phyloP scores from a whole-genome alignment of 2,329 filamentous ascomycete species.

The Sarocladium brachiariae region DNA sequence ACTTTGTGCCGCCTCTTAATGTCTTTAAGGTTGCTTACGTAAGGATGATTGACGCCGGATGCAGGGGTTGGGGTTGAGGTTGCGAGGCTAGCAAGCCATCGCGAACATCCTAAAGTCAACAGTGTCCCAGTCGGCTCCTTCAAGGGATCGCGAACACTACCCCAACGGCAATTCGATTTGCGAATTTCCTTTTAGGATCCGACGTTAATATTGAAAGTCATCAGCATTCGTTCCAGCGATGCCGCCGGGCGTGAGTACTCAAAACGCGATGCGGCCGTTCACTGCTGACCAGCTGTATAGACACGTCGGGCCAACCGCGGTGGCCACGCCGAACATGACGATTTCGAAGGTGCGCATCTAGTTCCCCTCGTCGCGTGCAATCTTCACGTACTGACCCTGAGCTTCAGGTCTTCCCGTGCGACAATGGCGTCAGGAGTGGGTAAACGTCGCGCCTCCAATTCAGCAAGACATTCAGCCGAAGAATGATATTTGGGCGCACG shows the following conservation, averaged over 20 bases:
- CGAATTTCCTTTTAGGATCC: too few relatives aligned
- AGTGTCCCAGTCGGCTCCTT: neutral
- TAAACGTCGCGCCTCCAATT: constrained; percentile 60
- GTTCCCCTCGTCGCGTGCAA: neutral
- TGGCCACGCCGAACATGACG: constrained; percentile 53
- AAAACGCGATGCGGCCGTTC: neutral
- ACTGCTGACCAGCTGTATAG: constrained; percentile 24
- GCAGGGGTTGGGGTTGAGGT: constrained; percentile 6
- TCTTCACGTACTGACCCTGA: constrained; percentile 15
- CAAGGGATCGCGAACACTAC: neutral
- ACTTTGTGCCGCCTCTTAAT: too few relatives aligned
- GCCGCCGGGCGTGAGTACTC: constrained; percentile 31
- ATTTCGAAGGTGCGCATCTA: constrained; percentile 46
- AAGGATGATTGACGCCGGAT: neutral
- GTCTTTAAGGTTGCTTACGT: neutral
- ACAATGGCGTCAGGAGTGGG: constrained; percentile 74
- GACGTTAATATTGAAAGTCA: too few relatives aligned
- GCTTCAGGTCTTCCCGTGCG: constrained; percentile 72
- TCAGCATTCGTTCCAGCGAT: constrained; percentile 18
- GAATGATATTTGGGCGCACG: constrained; percentile 64
- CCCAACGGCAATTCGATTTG: neutral
- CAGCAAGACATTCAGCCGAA: constrained; percentile 56
- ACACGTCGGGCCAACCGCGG: constrained; percentile 51
- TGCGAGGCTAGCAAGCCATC: constrained; percentile 6
- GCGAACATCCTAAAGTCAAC: constrained; percentile 1